phyloP scores from a whole-genome alignment of 2,329 filamentous ascomycete species.

The Metarhizium brunneum region DNA sequence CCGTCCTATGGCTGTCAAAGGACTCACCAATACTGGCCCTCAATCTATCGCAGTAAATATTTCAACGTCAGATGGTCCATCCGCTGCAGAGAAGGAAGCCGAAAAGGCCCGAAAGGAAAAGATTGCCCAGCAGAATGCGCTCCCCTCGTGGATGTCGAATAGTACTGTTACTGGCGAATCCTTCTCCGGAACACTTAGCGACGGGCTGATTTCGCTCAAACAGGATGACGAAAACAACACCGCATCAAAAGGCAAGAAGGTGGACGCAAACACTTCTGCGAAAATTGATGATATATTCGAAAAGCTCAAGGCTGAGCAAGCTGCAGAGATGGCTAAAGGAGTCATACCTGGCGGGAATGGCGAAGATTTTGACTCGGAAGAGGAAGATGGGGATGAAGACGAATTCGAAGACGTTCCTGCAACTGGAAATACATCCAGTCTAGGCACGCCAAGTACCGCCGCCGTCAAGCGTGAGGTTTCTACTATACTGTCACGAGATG shows the following conservation, averaged over 20 bases:
- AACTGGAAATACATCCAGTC: conserved; percentile 20
- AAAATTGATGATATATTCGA: conserved; percentile 61
- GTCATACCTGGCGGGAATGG: conserved; percentile 21
- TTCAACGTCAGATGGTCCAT: conserved; percentile 54
- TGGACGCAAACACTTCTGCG: conserved; percentile 43
- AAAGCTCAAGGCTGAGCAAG: conserved; percentile 53
- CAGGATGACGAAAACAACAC: conserved; percentile 36
- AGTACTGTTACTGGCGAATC: conserved; percentile 58
- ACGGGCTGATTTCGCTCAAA: conserved; percentile 16
- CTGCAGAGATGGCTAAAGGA: conserved; percentile 29
- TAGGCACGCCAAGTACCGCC: conserved; percentile 22
- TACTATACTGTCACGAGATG: conserved; percentile 12
- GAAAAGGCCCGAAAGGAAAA: conserved; percentile 57
- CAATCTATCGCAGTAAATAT: conserved; percentile 63
- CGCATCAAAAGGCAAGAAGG: conserved; percentile 23
- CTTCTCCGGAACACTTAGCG: conserved; percentile 31
- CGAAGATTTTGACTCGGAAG: conserved; percentile 23
- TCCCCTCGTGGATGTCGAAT: conserved; percentile 63
- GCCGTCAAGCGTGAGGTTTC: conserved; percentile 26
- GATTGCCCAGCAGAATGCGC: conserved; percentile 56
- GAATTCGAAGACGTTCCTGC: conserved; percentile 44
- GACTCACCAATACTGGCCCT: conserved; percentile 55
- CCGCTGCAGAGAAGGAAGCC: conserved; percentile 56
- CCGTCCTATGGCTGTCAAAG: conserved; percentile 60
- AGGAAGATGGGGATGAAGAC: conserved; percentile 31